Evolutionary conservation across 2,329 filamentous ascomycete species (phyloP).

Genomic region (Alternaria panax): DNA sequence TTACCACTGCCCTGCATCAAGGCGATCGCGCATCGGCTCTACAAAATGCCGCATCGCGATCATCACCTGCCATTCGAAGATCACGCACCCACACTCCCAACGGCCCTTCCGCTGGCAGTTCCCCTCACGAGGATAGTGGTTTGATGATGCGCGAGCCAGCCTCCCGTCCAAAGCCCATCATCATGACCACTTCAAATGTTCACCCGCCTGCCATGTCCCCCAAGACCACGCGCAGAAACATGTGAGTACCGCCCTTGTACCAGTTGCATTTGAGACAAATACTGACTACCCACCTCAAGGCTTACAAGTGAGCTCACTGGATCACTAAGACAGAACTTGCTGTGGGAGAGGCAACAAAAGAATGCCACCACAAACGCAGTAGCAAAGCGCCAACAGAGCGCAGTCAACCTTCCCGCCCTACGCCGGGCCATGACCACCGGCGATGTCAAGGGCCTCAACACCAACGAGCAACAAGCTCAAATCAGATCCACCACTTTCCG

Average conservation of each 20-base stretch:
- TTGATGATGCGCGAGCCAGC: constrained; percentile 66
- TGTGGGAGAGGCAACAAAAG: constrained; percentile 96
- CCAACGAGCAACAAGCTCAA: constrained; percentile 54
- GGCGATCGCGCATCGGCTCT: constrained; percentile 74
- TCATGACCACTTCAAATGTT: constrained; percentile 71
- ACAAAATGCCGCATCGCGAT: constrained; percentile 68
- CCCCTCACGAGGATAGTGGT: constrained; percentile 59
- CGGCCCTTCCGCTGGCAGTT: constrained; percentile 70
- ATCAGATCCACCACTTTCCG: constrained; percentile 63
- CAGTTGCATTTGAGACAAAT: background rate
- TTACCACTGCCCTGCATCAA: constrained; percentile 88
- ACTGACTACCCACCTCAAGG: background rate
- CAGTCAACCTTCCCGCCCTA: constrained; percentile 40
- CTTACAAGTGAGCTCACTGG: constrained; percentile 83
- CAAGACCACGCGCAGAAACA: constrained; percentile 89
- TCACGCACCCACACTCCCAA: constrained; percentile 73
- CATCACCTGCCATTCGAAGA: constrained; percentile 62
- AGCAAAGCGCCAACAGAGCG: constrained; percentile 85
- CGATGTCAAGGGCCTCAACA: constrained; percentile 88
- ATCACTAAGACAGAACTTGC: constrained; percentile 85
- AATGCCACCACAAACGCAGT: constrained; percentile 87
- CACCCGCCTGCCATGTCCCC: constrained; percentile 85
- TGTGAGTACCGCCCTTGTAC: constrained; percentile 55
- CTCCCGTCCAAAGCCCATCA: constrained; percentile 81
- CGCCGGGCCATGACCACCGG: constrained; percentile 64